Evolutionary conservation across 2,329 filamentous ascomycete species (phyloP).

Genomic region (Colletotrichum sp.): DNA sequence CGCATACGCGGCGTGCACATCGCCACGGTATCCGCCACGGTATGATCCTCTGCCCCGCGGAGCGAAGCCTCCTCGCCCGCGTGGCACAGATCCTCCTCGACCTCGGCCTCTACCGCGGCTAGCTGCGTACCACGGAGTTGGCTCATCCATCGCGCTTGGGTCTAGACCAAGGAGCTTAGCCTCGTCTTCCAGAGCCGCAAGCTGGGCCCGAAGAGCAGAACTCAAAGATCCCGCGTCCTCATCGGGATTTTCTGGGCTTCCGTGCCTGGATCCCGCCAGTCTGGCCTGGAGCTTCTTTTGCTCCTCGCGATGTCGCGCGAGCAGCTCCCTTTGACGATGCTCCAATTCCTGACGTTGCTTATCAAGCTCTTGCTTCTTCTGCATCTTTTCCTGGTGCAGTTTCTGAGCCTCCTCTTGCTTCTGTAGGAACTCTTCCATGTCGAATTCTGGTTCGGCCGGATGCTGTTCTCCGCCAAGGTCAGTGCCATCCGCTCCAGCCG

Average conservation of each 20-base stretch:
- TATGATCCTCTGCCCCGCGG: conserved; percentile 44
- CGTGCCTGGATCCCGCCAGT: conserved; percentile 58
- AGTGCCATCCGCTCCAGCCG: conserved; percentile 26
- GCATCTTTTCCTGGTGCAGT: conserved; percentile 68
- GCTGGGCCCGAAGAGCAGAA: conserved; percentile 71
- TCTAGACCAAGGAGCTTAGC: conserved; percentile 74
- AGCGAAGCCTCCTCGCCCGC: conserved; percentile 35
- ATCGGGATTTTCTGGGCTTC: conserved; percentile 26
- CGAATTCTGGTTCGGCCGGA: conserved; percentile 58
- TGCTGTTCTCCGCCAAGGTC: not conserved
- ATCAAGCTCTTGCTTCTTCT: conserved; percentile 67
- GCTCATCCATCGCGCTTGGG: conserved; percentile 54
- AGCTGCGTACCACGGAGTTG: conserved; percentile 28
- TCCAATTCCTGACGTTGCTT: conserved; percentile 69
- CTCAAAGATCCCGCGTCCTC: conserved; percentile 38
- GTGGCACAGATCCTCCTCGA: conserved; percentile 39
- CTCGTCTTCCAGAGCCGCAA: conserved; percentile 76
- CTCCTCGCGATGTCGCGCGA: conserved; percentile 70
- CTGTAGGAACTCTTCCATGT: conserved; percentile 71
- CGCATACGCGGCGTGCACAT: conserved; percentile 61
- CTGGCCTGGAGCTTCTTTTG: conserved; percentile 66
- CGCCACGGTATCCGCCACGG: conserved; percentile 43
- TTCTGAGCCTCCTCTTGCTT: conserved; percentile 77
- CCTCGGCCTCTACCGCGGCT: conserved; percentile 46
- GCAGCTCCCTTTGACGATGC: conserved; percentile 64